Evolutionary conservation across 495 filamentous ascomycete genomes (phyloP), one percentile per base, ranked within the genome.

Genomic region (Penicillium herquei): DNA sequence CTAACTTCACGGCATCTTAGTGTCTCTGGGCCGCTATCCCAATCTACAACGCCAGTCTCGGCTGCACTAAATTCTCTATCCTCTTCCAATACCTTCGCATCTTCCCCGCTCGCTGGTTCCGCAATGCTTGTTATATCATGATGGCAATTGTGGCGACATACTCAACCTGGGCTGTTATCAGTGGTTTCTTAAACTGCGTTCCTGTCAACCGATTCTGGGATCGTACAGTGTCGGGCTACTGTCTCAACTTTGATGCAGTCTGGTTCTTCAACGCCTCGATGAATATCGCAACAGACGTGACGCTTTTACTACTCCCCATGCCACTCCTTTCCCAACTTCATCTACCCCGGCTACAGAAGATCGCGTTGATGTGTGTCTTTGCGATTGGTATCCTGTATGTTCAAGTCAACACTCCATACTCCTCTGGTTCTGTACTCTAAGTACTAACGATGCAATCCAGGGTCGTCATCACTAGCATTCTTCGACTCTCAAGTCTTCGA

Each of bases 271-370:
- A 83, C 52, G 77, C 80, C 1, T 74, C 73, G 0, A 77, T 85
- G 63, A 77, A 77, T 17, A 82, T 84, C 34, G 59, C 62, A n/a
- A 81, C 76, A 14, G 83, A 86, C 59, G 33, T 84, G n/a, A 66
- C 78, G 26, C 76, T 86, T 12, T 74, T 85, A 5, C 48, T 76
- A 3, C 49, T 85, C 31, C 84, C 84, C 6, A 81, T 86, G 73
- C 80, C 79, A 2, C 66, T 81, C 0, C 72, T 86, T 39, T 76
- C 71, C 37, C 61, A 74, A 10, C 62, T 84, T 9, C 75, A 80
- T 34, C 66, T 85, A 7, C 79, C 76, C 1, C 67, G 62, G 13
- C 65, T 65, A 40, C 82, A 84, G 56, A 86, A 82, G 58, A 18
- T 72, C 31, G 76, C 71, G 0, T 60, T 87, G 11, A 70, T 83